A percentile compares a stretch with the other conserved stretches of the same genome.
phyloP scores from a whole-genome alignment of 140 eudicot species.

The Anethum foeniculum region DNA sequence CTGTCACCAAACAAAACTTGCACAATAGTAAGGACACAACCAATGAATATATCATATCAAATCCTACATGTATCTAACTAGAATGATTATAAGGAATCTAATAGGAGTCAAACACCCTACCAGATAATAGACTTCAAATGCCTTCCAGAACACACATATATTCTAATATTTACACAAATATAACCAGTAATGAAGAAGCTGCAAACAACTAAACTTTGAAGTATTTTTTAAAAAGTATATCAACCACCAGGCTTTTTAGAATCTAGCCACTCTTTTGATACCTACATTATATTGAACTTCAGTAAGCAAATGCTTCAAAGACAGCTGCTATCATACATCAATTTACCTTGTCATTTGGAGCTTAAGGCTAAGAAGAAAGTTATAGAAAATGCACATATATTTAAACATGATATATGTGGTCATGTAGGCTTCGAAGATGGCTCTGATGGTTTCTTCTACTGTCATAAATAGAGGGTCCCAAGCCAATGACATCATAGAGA shows the following conservation, averaged over 20 bases:
- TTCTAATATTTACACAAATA: not conserved
- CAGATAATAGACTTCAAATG: not conserved
- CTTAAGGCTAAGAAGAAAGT: not conserved
- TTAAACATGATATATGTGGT: constrained; percentile 15
- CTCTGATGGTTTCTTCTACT: constrained; percentile 61
- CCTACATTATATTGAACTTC: not conserved
- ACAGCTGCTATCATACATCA: not conserved
- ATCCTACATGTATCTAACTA: not conserved
- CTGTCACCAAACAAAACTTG: constrained; percentile 51
- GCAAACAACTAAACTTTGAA: not conserved
- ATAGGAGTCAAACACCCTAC: not conserved
- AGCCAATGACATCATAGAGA: constrained; percentile 50
- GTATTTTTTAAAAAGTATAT: not conserved
- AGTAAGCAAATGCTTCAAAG: not conserved
- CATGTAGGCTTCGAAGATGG: constrained; percentile 36
- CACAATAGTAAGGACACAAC: constrained; percentile 36
- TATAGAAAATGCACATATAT: not conserved
- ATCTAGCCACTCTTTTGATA: not conserved
- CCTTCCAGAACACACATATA: not conserved
- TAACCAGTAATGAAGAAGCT: not conserved
- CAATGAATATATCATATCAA: not conserved
- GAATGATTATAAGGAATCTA: not conserved
- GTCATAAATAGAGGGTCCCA: constrained; percentile 43
- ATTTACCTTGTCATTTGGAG: not conserved
- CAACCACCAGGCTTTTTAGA: not conserved